A percentile compares a stretch with the other conserved stretches of the same genome.
Evolutionary conservation across 2,329 filamentous ascomycete genomes (phyloP).

Genomic region (Nemania diffusa): DNA sequence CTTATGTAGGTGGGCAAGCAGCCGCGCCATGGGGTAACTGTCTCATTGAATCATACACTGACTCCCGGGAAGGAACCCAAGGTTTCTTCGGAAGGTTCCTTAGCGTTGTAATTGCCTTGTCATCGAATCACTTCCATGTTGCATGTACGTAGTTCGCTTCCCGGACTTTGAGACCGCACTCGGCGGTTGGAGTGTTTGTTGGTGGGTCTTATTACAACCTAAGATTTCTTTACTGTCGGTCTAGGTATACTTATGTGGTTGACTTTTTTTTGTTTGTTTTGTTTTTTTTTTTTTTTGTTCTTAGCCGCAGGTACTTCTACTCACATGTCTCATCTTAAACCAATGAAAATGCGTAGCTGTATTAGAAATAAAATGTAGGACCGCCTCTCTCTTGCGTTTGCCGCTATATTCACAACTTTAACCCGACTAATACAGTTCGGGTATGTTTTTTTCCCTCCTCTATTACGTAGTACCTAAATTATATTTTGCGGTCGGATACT

Average conservation of each 20-base stretch:
- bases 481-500: too few species aligned
- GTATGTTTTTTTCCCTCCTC: too few species aligned
- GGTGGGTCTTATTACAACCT: constrained; percentile 2
- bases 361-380: background rate
- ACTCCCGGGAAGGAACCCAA: background rate
- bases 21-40: background rate
- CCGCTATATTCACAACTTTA: too few species aligned
- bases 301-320: background rate
- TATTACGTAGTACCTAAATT: too few species aligned
- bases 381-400: too few species aligned
- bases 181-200: background rate
- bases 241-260: background rate
- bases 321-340: background rate
- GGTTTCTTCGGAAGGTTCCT: background rate
- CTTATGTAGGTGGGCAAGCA: background rate
- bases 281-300: background rate
- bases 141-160: constrained; percentile 1
- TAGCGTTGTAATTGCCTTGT: constrained; percentile 2
- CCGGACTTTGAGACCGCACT: constrained; percentile 4
- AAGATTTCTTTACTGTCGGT: constrained; percentile 4
- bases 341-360: background rate
- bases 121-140: background rate
- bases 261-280: background rate
- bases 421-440: too few species aligned
- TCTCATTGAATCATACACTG: background rate